Percentiles rank a stretch among this genome's conserved stretches.
phyloP scores from a whole-genome alignment of 139 green algal species.

The Chlorella sp. region DNA sequence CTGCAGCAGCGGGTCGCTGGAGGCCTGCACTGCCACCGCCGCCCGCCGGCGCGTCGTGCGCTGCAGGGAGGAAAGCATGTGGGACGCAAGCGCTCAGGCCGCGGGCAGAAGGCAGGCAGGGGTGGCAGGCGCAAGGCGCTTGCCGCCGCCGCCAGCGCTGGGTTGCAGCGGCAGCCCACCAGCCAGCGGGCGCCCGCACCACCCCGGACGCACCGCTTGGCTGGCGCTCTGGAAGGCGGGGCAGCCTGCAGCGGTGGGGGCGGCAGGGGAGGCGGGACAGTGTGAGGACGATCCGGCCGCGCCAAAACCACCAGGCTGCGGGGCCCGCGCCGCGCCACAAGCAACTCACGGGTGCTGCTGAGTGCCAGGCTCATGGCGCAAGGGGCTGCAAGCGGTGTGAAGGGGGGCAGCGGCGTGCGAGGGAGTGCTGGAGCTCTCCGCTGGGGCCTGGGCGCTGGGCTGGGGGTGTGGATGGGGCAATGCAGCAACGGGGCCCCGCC shows the following conservation, averaged over 20 bases:
- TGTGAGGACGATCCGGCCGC: not conserved
- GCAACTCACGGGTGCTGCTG: not conserved
- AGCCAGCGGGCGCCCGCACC: not conserved
- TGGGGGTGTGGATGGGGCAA: too few species aligned
- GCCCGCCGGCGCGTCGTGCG: not conserved
- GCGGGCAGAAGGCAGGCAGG: not conserved
- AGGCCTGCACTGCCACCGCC: slow-evolving; percentile 17
- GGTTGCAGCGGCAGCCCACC: not conserved
- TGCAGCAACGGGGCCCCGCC: too few species aligned
- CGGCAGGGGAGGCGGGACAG: not conserved
- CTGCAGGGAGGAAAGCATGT: not conserved
- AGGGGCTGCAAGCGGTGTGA: too few species aligned
- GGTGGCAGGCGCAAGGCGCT: too few species aligned
- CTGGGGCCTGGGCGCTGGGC: too few species aligned
- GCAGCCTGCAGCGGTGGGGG: not conserved
- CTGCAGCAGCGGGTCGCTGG: slow-evolving; percentile 41
- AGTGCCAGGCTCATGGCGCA: too few species aligned
- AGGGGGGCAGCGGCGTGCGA: too few species aligned
- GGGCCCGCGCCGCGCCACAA: not conserved
- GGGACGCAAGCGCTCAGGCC: not conserved
- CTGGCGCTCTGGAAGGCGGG: not conserved
- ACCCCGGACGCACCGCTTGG: not conserved
- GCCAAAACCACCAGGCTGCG: not conserved
- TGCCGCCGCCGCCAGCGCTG: not conserved
- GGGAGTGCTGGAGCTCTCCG: too few species aligned